Evolutionary conservation across 1,139 yeast species (phyloP), one percentile per base, ranked within the genome.

Genomic region (Diutina rugosa): DNA sequence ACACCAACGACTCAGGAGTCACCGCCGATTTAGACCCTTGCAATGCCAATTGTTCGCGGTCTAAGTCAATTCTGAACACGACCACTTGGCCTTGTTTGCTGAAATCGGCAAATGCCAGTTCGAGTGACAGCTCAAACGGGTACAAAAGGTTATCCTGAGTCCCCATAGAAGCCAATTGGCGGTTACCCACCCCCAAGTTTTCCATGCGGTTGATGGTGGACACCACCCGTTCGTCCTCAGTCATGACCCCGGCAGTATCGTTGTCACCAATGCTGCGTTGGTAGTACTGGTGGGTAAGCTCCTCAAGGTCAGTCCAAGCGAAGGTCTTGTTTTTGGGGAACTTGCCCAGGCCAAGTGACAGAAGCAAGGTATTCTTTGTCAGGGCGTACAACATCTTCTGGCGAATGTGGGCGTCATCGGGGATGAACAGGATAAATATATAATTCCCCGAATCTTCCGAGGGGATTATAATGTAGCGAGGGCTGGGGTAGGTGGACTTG

Each of bases 351-450:
- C 95, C 95, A 56, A 93, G 74, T 60, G 85, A 84, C 60, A 87
- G 80, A 56, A 87, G 71, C 55, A 93, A 70, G 0, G 95, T 83
- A 65, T 82, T 85, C 61, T 89, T 89, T 21, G 95, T 85, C 2
- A 97, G 87, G 3, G 99, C 98, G 69, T 91, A 95, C 57, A 93
- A 76, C 98, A 93, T 93, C 68, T 93, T 93, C 58, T 81, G 79
- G 59, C 91, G 80, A 45, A 93, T 91, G 7, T 85, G 84, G 12
- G 97, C 90, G 55, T 71, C 69, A 67, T 93, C 97, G 0, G 99
- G 98, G 55, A 93, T 93, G 71, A 79, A 91, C 49, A 95, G 82
- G 54, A 90, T 78, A 64, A 93, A 90, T 4, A 82, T 76, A 60
- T 73, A 76, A 16, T 64, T 64, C 18, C 63, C 64, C 2, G 53